Percentiles rank a stretch among this genome's conserved stretches.
phyloP scores from a whole-genome alignment of 768 basidiomycete species.

The Phlebiopsis gigantea region DNA sequence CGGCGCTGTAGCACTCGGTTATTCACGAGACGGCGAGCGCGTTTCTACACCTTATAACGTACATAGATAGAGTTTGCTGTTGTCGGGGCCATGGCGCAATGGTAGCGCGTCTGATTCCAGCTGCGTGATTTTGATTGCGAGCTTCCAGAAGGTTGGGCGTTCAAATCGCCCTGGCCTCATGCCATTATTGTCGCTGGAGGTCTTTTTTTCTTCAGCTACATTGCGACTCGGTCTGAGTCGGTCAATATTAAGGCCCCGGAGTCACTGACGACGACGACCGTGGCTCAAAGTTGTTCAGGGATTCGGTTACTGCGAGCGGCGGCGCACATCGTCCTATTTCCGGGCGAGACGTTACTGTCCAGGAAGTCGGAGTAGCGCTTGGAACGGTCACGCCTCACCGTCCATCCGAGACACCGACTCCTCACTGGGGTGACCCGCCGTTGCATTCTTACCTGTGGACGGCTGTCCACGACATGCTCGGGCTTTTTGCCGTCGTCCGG shows the following conservation, averaged over 20 bases:
- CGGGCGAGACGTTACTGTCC: too few relatives aligned
- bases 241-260: too few relatives aligned
- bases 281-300: too few relatives aligned
- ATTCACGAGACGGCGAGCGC: neutral
- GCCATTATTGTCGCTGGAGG: neutral
- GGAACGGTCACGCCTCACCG: too few relatives aligned
- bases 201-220: too few relatives aligned
- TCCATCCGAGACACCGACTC: neutral
- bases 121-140: neutral
- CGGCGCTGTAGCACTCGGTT: neutral
- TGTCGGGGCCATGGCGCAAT: conserved; percentile 7
- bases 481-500: neutral
- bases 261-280: too few relatives aligned
- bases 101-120: conserved; percentile 12
- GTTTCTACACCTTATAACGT: neutral
- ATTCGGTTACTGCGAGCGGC: too few relatives aligned
- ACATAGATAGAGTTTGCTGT: too few relatives aligned
- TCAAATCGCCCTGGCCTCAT: conserved; percentile 10
- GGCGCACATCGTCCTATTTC: too few relatives aligned
- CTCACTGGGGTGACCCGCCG: neutral
- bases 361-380: too few relatives aligned
- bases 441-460: neutral
- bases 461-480: neutral
- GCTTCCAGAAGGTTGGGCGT: conserved; percentile 8
- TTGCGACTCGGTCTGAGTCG: too few relatives aligned